Percentiles rank a stretch among this genome's conserved stretches.
phyloP scores from a whole-genome alignment of 805 yeast species.

The Ascoidea tarda region DNA sequence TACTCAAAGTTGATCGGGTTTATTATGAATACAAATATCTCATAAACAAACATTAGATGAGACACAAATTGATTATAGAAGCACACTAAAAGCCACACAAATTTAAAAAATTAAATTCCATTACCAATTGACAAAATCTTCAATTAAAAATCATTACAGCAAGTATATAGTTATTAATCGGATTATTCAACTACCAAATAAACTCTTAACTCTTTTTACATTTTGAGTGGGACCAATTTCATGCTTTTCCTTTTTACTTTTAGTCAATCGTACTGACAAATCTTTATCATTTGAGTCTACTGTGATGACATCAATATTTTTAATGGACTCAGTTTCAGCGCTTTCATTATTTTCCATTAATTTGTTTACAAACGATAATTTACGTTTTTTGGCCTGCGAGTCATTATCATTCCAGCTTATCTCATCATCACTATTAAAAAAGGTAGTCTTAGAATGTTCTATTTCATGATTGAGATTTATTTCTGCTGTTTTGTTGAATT shows the following conservation, averaged over 20 bases:
- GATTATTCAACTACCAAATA: not conserved
- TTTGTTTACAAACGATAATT: too few relatives aligned
- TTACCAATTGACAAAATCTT: too few relatives aligned
- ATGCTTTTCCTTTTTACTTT: not conserved
- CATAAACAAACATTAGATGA: too few relatives aligned
- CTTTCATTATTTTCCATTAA: not conserved
- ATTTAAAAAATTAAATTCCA: too few relatives aligned
- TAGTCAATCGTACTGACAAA: not conserved
- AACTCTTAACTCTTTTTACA: not conserved
- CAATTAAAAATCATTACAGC: too few relatives aligned
- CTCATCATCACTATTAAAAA: not conserved
- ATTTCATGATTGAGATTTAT: not conserved
- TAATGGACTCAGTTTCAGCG: not conserved
- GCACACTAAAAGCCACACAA: too few relatives aligned
- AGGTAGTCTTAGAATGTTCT: not conserved
- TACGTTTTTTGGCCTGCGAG: too few relatives aligned
- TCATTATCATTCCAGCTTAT: not conserved
- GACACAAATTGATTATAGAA: too few relatives aligned
- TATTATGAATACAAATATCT: conserved; percentile 19
- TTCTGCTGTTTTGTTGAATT: not conserved
- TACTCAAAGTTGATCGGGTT: conserved; percentile 26
- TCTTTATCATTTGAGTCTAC: not conserved
- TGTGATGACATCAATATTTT: not conserved
- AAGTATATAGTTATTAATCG: too few relatives aligned
- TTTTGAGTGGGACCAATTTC: not conserved